Base-by-base conservation (phyloP, 2,329 filamentous ascomycete genomes). In the Pseudopyricularia cyperi region DNA sequence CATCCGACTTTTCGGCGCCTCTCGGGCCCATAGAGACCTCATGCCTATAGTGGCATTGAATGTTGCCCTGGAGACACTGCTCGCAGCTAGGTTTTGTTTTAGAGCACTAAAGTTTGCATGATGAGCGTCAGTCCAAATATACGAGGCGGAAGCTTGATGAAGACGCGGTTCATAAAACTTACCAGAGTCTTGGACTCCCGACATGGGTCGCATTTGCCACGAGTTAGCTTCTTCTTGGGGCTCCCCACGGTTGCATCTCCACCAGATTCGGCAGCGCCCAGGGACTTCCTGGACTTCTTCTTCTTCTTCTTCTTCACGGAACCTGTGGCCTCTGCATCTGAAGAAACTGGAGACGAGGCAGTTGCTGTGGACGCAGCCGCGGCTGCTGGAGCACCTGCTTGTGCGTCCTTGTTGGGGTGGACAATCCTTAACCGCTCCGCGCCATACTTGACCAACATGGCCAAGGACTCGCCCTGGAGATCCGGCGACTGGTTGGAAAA, bases 401-500 rank as follows among this genome's bases (percentile, higher is more conserved):
- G 57, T 50, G 50, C 58, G 15, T 66, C 64, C 37, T 71, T 69
- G 7, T 63, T 65, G 3, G 77, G 76, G 51, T 79, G 76, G 5
- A 82, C 73, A 48, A 82, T 80, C 11, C 74, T 69, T 24, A 82
- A 63, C 14, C 73, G 66, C 59, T 80, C 76, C 7, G 78, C 77
- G 19, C 78, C 78, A 52, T 80, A 80, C 57, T 71, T 73, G 1
- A 71, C 68, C 11, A 81, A 66, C 76, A 82, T 77, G 1, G 66
- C 69, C 14, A 82, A 62, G 1, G 78, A 81, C 51, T 76, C 70
- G 51, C 66, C 65, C 56, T 81, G 78, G 6, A 80, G 62, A 3
- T 73, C 68, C 0, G 77, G 76, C 1, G 76, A 72, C 61, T 82
- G 78, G 52, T 82, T 81, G 8, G 77, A 68, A 56, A 82, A 79